Evolutionary conservation across 495 filamentous ascomycete genomes (phyloP).

Genomic region (Penicillium ochrochloron): DNA sequence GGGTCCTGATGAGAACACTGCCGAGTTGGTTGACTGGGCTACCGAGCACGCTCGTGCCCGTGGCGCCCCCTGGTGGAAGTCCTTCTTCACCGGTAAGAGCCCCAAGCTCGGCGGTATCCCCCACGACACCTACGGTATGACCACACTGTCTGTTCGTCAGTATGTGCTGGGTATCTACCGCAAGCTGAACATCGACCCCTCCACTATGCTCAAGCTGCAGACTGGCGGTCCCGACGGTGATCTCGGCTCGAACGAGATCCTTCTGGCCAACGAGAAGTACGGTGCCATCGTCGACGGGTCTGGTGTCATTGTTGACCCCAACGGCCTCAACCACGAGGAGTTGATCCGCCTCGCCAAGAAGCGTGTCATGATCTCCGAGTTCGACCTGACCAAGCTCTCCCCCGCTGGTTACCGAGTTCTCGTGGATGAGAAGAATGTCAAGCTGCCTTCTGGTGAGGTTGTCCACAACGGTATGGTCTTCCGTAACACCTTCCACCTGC

Average conservation of each 20-base stretch:
- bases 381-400: slow-evolving; percentile 84
- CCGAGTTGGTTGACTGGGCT: slow-evolving; percentile 96
- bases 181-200: slow-evolving; percentile 85
- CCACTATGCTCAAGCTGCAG: slow-evolving; percentile 87
- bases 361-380: slow-evolving; percentile 87
- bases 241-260: slow-evolving; percentile 95
- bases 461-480: slow-evolving; percentile 91
- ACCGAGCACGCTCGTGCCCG: slow-evolving; percentile 88
- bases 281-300: slow-evolving; percentile 90
- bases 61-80: slow-evolving; percentile 98
- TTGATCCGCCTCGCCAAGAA: slow-evolving; percentile 82
- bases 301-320: slow-evolving; percentile 90
- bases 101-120: slow-evolving; percentile 95
- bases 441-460: slow-evolving; percentile 81
- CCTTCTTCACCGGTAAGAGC: slow-evolving; percentile 98
- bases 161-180: slow-evolving; percentile 96
- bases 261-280: slow-evolving; percentile 95
- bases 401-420: slow-evolving; percentile 88
- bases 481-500: slow-evolving; percentile 96
- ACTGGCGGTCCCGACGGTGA: slow-evolving; percentile 97
- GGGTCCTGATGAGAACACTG: slow-evolving; percentile 98
- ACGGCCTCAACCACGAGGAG: slow-evolving; percentile 84
- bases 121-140: slow-evolving; percentile 97
- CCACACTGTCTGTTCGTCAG: slow-evolving; percentile 92
- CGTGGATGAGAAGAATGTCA: slow-evolving; percentile 86